Evolutionary conservation across 148 eudicot genomes (phyloP).

Genomic region (Fagopyrum homotropicum): DNA sequence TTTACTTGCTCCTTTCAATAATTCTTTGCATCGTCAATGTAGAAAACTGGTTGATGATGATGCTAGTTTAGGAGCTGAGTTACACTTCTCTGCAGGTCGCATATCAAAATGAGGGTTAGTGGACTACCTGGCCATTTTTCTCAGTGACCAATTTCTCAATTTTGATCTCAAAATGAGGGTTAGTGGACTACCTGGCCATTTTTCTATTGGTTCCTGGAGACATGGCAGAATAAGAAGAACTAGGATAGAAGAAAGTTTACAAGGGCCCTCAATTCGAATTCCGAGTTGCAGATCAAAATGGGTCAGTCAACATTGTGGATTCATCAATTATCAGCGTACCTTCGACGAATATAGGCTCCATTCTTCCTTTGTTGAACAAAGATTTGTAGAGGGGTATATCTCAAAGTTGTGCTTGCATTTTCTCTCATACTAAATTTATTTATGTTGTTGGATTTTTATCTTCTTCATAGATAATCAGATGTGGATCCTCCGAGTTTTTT

Average conservation of each 20-base stretch:
- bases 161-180: neutral
- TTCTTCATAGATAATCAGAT: neutral
- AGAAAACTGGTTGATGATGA: neutral
- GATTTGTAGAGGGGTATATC: neutral
- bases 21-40: neutral
- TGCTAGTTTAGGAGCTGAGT: neutral
- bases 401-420: neutral
- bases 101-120: conserved; percentile 1
- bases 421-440: neutral
- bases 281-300: neutral
- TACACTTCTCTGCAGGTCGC: neutral
- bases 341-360: neutral
- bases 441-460: neutral
- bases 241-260: neutral
- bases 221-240: neutral
- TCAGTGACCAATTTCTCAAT: neutral
- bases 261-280: neutral
- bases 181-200: neutral
- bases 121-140: neutral
- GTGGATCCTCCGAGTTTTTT: neutral
- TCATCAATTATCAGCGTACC: neutral
- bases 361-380: conserved; percentile 1
- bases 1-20: neutral
- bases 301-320: conserved; percentile 4
- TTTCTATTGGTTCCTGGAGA: neutral